These are phyloP conservation scores for Aspergillus pseudotamarii DNA, from an alignment of 2,329 filamentous ascomycete genomes.

Conservation along the genomic window DNA sequence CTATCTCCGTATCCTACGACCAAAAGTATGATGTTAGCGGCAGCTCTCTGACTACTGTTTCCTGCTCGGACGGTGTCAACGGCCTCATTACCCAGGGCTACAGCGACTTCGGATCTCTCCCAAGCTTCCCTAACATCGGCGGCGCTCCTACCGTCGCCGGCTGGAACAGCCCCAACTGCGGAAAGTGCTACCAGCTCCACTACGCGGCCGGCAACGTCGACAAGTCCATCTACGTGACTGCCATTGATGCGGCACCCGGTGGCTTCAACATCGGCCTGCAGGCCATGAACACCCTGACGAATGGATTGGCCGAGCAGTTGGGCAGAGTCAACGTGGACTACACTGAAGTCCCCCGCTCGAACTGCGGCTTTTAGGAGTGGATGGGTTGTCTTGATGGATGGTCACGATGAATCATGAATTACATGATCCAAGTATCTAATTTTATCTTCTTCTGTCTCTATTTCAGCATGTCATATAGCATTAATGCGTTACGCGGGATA, in stretches of 20 bases:
- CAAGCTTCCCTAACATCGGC: conserved; percentile 53
- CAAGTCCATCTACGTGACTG: conserved; percentile 51
- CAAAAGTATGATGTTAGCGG: conserved; percentile 65
- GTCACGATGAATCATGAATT: conserved; percentile 5
- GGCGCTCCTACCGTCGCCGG: conserved; percentile 51
- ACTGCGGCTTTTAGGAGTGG: conserved; percentile 12
- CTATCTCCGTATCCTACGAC: conserved; percentile 68
- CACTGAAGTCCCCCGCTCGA: conserved; percentile 22
- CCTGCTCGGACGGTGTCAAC: conserved; percentile 42
- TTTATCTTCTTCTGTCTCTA: not conserved
- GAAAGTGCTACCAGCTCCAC: conserved; percentile 55
- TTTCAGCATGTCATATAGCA: conserved; percentile 1
- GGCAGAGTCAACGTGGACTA: conserved; percentile 45
- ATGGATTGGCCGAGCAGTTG: conserved; percentile 45
- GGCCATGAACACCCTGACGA: conserved; percentile 55
- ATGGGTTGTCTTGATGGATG: not conserved
- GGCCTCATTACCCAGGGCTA: conserved; percentile 38
- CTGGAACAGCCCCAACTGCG: conserved; percentile 54
- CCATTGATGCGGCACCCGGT: conserved; percentile 48
- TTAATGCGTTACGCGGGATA: conserved; percentile 4
- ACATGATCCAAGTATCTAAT: not conserved
- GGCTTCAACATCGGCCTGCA: conserved; percentile 54
- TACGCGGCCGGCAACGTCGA: conserved; percentile 45
- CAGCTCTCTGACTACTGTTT: conserved; percentile 58
- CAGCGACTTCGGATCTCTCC: conserved; percentile 47